phyloP scores from a whole-genome alignment of 441 rosid genomes.

The Populus hybrid region DNA sequence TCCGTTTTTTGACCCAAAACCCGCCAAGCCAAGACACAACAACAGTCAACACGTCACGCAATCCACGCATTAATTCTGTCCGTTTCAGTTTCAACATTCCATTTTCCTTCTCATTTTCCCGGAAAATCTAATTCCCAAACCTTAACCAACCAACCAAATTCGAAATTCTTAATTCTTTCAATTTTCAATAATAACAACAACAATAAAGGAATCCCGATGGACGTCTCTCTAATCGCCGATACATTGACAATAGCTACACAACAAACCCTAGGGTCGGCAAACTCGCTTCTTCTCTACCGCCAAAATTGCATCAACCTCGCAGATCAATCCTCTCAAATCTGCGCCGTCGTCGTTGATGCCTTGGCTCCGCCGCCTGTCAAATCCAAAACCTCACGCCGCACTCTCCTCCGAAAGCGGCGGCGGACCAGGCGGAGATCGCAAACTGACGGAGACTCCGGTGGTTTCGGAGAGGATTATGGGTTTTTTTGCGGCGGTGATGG shows the following conservation, averaged over 20 bases:
- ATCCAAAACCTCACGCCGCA: conserved; percentile 40
- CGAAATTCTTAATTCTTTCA: background rate
- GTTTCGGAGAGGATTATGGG: conserved; percentile 38
- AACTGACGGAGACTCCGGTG: conserved; percentile 46
- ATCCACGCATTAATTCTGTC: background rate
- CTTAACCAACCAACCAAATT: background rate
- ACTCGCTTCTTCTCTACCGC: conserved; percentile 38
- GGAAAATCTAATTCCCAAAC: conserved; percentile 25
- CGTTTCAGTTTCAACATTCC: background rate
- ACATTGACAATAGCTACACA: conserved; percentile 36
- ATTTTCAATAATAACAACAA: background rate
- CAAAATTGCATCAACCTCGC: conserved; percentile 21
- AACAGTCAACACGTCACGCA: background rate
- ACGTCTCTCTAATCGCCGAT: conserved; percentile 45
- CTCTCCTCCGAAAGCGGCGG: conserved; percentile 46
- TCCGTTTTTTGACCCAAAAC: background rate
- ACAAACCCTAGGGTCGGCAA: conserved; percentile 51
- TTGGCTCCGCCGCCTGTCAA: conserved; percentile 56
- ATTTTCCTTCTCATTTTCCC: conserved; percentile 21
- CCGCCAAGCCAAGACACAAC: background rate
- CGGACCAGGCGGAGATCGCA: conserved; percentile 48
- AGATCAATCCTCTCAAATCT: conserved; percentile 35
- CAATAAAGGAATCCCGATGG: conserved; percentile 31
- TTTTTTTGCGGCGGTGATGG: conserved; percentile 50
- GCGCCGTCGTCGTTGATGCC: conserved; percentile 43